phyloP scores from a whole-genome alignment of 2,329 filamentous ascomycete species.

The Rhexocercosporidium sp. region DNA sequence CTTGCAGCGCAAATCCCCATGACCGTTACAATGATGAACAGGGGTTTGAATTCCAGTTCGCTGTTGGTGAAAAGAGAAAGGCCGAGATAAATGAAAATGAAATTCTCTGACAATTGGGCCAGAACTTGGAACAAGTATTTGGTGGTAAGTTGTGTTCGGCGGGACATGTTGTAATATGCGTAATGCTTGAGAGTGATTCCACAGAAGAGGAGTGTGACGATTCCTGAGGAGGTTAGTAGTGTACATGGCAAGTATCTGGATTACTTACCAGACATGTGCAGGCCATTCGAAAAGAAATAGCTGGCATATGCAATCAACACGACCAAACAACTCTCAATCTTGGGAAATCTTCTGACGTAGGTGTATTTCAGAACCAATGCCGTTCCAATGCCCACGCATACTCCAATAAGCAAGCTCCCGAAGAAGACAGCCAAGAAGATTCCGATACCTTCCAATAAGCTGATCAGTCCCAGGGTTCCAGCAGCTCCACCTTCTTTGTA shows the following conservation, averaged over 20 bases:
- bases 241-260: background rate
- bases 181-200: constrained; percentile 99
- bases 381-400: constrained; percentile 84
- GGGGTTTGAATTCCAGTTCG: constrained; percentile 86
- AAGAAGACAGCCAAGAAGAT: constrained; percentile 98
- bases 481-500: constrained; percentile 78
- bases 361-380: constrained; percentile 94
- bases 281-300: constrained; percentile 96
- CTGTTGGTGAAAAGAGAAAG: constrained; percentile 93
- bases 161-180: constrained; percentile 99
- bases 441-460: constrained; percentile 88
- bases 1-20: constrained; percentile 89
- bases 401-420: constrained; percentile 86
- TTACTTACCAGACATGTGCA: constrained; percentile 88
- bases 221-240: constrained; percentile 46
- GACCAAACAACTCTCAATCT: constrained; percentile 95
- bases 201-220: constrained; percentile 95
- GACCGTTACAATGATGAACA: constrained; percentile 92
- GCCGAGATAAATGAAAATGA: constrained; percentile 99
- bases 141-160: constrained; percentile 93
- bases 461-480: constrained; percentile 75
- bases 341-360: constrained; percentile 87
- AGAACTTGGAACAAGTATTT: constrained; percentile 97
- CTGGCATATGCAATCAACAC: constrained; percentile 94
- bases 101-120: constrained; percentile 95